Evolutionary conservation across 164 flowering plant species (phyloP).

Genomic region (Vitis amurensis): DNA sequence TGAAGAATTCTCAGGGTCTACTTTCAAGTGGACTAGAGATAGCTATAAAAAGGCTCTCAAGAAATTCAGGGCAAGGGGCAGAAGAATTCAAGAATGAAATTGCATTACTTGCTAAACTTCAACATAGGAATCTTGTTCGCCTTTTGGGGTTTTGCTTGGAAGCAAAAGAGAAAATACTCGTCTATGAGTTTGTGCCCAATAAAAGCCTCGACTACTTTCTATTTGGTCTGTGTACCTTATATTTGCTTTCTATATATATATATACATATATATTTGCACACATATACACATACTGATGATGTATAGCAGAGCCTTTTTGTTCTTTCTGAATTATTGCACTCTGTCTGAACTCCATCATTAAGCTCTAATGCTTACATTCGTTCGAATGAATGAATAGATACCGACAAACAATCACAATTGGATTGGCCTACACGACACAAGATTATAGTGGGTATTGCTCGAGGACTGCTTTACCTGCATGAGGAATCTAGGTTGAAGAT

Average conservation of each 20-base stretch:
- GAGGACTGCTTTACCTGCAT: too few relatives aligned
- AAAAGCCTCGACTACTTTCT: slow-evolving; percentile 41
- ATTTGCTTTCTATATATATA: neutral
- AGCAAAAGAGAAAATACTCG: slow-evolving; percentile 33
- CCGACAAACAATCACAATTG: too few relatives aligned
- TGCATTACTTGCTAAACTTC: slow-evolving; percentile 30
- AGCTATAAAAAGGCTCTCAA: slow-evolving; percentile 44
- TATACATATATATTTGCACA: too few relatives aligned
- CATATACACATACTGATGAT: too few relatives aligned
- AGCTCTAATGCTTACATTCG: too few relatives aligned
- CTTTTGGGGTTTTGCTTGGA: slow-evolving; percentile 32
- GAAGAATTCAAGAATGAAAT: slow-evolving; percentile 36
- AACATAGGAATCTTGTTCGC: slow-evolving; percentile 30
- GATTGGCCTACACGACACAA: too few relatives aligned
- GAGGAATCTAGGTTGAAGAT: too few relatives aligned
- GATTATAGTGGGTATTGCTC: too few relatives aligned
- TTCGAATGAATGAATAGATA: too few relatives aligned
- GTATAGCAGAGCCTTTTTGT: too few relatives aligned
- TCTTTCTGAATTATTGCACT: too few relatives aligned
- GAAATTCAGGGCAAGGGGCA: slow-evolving; percentile 33
- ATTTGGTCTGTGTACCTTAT: slow-evolving; percentile 17
- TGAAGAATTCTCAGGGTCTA: slow-evolving; percentile 20
- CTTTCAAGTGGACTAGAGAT: slow-evolving; percentile 32
- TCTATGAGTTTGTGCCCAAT: slow-evolving; percentile 44
- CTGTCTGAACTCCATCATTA: too few relatives aligned